phyloP scores from a whole-genome alignment of 2,329 filamentous ascomycete species.

The Calonectria hongkongensis region DNA sequence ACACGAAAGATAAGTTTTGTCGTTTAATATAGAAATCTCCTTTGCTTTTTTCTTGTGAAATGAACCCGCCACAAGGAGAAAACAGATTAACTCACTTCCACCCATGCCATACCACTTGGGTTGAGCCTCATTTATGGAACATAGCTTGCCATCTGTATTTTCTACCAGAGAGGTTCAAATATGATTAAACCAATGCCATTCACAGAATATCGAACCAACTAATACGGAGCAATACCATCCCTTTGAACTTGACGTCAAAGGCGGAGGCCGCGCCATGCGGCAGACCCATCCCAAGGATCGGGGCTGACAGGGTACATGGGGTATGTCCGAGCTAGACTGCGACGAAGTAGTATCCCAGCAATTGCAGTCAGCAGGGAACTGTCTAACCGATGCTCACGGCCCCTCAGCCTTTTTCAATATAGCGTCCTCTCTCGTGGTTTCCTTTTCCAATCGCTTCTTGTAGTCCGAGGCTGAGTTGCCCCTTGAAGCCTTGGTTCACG shows the following conservation, averaged over 20 bases:
- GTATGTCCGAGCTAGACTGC: background rate
- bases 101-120: background rate
- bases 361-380: constrained; percentile 21
- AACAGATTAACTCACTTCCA: background rate
- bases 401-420: background rate
- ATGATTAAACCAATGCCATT: background rate
- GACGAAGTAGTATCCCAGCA: background rate
- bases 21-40: background rate
- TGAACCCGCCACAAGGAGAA: background rate
- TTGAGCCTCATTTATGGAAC: background rate
- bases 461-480: background rate
- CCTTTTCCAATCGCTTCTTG: background rate
- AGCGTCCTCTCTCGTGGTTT: background rate
- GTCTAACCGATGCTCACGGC: background rate
- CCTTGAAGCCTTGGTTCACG: background rate
- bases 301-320: constrained; percentile 11
- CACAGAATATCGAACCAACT: background rate
- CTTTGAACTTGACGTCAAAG: constrained; percentile 16
- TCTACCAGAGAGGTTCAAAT: background rate
- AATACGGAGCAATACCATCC: background rate
- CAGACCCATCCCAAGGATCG: constrained; percentile 23
- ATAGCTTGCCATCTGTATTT: background rate
- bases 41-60: background rate
- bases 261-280: constrained; percentile 22
- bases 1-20: background rate